Percentiles rank a stretch among this genome's conserved stretches.
Conservation (phyloP, 345 rosid species). For the Theobroma cacao region DNA sequence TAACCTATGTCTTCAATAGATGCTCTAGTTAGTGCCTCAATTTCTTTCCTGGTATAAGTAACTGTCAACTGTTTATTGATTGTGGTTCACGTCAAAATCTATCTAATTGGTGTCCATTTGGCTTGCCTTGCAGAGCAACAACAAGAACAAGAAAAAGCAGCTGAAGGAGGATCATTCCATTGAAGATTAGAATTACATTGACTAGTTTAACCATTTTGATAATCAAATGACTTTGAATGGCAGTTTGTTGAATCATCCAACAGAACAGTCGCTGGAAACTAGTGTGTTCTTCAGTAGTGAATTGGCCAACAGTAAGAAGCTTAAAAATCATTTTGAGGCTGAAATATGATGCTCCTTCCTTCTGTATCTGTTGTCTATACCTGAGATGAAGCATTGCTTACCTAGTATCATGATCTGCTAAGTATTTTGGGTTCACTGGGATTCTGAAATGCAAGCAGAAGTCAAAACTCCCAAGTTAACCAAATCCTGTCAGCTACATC, state of each 20-base stretch:
- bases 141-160: slow-evolving; percentile 11
- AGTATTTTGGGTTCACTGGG: not conserved
- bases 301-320: not conserved
- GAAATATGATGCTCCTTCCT: not conserved
- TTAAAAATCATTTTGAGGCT: not conserved
- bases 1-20: too few relatives aligned
- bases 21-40: too few relatives aligned
- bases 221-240: not conserved
- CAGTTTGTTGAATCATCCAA: not conserved
- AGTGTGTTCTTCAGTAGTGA: not conserved
- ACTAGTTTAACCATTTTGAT: not conserved
- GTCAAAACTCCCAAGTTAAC: not conserved
- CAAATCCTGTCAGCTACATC: not conserved
- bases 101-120: not conserved
- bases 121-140: slow-evolving; percentile 4
- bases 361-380: not conserved
- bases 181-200: not conserved
- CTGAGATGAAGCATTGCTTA: too few relatives aligned
- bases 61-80: not conserved
- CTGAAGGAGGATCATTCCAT: not conserved
- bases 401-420: not conserved
- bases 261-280: not conserved
- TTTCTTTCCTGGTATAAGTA: not conserved
- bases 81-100: not conserved
- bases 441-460: not conserved